These are phyloP conservation scores for Gentiana straminea DNA, from an alignment of 257 asterid species.

Conservation along the genomic window DNA sequence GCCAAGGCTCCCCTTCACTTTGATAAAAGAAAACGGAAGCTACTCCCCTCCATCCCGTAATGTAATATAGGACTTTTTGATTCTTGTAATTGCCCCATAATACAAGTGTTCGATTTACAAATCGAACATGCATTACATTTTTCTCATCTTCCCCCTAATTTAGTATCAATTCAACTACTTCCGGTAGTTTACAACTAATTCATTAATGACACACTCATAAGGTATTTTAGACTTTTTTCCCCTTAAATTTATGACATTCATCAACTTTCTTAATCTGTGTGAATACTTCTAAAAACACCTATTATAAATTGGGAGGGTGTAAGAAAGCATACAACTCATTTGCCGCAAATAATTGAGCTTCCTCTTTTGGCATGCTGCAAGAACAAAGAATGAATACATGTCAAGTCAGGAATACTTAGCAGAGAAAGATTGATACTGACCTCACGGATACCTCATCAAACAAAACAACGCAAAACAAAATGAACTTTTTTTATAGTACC, in stretches of 20 bases:
- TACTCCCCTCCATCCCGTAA: no score
- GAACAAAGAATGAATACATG: conserved; percentile 12
- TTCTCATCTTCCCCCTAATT: no score
- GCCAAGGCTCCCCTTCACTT: no score
- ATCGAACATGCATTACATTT: neutral
- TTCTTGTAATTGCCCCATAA: neutral
- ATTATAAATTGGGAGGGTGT: neutral
- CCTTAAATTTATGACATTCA: neutral
- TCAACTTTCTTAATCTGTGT: no score
- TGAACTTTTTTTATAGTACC: conserved; percentile 25
- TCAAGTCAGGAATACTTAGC: neutral
- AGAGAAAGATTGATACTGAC: no score
- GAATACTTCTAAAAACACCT: neutral
- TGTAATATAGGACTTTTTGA: no score
- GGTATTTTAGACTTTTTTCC: neutral
- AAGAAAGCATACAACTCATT: conserved; percentile 62
- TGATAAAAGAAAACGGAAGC: no score
- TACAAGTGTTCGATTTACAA: neutral
- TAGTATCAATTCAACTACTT: no score
- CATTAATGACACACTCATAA: neutral
- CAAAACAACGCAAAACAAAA: neutral
- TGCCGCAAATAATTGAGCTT: conserved; percentile 81
- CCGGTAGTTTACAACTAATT: neutral
- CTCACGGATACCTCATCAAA: conserved; percentile 11
- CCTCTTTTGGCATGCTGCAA: conserved; percentile 87